phyloP scores from a whole-genome alignment of 2,329 filamentous ascomycete species.

The Leptographium procerum region DNA sequence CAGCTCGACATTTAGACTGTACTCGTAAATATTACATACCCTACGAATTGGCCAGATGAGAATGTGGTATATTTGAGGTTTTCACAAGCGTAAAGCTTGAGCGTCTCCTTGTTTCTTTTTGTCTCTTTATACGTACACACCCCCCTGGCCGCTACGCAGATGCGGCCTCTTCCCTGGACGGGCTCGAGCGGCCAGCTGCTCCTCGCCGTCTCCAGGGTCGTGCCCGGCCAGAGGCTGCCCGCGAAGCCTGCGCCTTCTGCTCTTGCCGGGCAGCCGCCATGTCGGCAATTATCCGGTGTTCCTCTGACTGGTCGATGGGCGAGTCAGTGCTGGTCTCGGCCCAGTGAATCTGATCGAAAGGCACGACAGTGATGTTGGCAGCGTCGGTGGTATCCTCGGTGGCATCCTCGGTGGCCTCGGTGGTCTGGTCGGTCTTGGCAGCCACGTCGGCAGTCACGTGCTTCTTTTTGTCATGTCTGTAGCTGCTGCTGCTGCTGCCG shows the following conservation, averaged over 20 bases:
- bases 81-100: no score
- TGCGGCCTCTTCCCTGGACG: no score
- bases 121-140: no score
- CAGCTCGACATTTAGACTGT: no score
- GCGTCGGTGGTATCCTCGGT: no score
- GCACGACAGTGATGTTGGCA: conserved; percentile 15
- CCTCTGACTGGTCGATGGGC: conserved; percentile 8
- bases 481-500: not conserved
- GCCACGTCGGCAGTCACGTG: not conserved
- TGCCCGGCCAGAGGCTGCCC: not conserved
- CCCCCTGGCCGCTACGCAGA: no score
- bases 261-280: not conserved
- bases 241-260: not conserved
- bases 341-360: conserved; percentile 22
- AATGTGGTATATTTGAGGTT: no score
- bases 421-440: not conserved
- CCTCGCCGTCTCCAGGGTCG: not conserved
- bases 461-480: not conserved
- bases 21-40: no score
- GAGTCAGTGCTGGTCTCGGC: conserved; percentile 3
- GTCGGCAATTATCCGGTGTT: conserved; percentile 8
- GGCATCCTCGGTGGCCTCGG: not conserved
- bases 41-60: no score
- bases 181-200: not conserved
- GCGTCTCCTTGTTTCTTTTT: no score